Evolutionary conservation across 805 yeast genomes (phyloP).

Genomic region (Candida sanyiensis): DNA sequence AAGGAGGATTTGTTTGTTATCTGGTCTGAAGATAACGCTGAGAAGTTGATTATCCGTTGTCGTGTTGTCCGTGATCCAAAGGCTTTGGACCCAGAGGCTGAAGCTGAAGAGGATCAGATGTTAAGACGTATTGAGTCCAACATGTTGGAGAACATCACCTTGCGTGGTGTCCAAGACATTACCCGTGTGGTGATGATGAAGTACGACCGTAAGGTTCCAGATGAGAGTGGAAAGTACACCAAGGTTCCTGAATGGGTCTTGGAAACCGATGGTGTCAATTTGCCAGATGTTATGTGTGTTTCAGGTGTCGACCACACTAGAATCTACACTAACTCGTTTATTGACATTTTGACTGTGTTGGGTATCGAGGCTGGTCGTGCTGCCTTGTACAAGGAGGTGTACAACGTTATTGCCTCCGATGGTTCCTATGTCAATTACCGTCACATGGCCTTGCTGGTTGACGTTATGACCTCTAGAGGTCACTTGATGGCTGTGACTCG

Average conservation of each 20-base stretch:
- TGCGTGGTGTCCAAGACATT: conserved; percentile 94
- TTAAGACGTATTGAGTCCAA: conserved; percentile 91
- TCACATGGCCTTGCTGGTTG: conserved; percentile 96
- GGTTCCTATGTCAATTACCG: conserved; percentile 99
- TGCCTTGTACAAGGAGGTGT: conserved; percentile 88
- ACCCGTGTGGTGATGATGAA: conserved; percentile 79
- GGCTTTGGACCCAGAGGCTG: conserved; percentile 85
- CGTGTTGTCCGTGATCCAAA: conserved; percentile 97
- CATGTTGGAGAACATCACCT: conserved; percentile 90
- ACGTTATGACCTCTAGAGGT: conserved; percentile 98
- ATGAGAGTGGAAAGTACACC: conserved; percentile 77
- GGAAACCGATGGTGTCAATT: conserved; percentile 97
- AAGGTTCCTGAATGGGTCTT: conserved; percentile 96
- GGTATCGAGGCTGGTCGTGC: conserved; percentile 99
- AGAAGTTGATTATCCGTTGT: conserved; percentile 93
- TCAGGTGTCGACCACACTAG: conserved; percentile 91
- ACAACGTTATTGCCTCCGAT: conserved; percentile 97
- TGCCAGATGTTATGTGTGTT: conserved; percentile 90
- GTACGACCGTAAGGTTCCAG: conserved; percentile 66
- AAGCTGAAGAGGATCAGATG: conserved; percentile 95
- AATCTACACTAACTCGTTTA: conserved; percentile 93
- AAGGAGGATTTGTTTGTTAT: conserved; percentile 94
- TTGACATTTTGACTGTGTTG: conserved; percentile 87
- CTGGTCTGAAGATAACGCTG: conserved; percentile 99
- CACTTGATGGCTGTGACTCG: conserved; percentile 98